Conservation (phyloP, 169 alveolate genomes). For the Plasmodium vinckei region DNA sequence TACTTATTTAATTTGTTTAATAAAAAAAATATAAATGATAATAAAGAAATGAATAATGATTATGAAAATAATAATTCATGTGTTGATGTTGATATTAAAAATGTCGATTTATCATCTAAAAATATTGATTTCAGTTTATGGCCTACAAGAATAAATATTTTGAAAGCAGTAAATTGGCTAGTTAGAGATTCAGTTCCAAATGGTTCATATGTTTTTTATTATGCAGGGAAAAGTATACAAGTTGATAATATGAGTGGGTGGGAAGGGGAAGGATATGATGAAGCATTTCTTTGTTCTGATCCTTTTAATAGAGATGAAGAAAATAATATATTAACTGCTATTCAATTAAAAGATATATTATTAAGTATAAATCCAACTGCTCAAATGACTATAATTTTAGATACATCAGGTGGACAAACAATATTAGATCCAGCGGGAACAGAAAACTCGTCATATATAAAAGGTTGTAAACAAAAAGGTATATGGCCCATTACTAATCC, state of each 20-base stretch:
- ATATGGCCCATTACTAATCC: constrained; percentile 93
- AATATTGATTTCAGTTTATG: constrained; percentile 77
- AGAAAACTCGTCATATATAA: constrained; percentile 85
- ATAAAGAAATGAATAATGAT: constrained; percentile 39
- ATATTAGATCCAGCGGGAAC: constrained; percentile 91
- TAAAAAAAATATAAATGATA: constrained; percentile 65
- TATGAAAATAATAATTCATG: constrained; percentile 72
- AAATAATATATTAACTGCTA: constrained; percentile 86
- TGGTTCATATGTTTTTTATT: constrained; percentile 89
- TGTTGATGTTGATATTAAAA: constrained; percentile 80
- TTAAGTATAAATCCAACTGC: constrained; percentile 79
- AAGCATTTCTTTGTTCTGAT: constrained; percentile 92
- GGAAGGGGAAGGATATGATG: constrained; percentile 95
- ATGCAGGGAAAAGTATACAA: constrained; percentile 93
- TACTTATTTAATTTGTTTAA: constrained; percentile 75
- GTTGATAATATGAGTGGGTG: constrained; percentile 92
- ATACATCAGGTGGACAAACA: constrained; percentile 92
- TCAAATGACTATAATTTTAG: constrained; percentile 89
- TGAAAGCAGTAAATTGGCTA: constrained; percentile 90
- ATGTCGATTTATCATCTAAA: constrained; percentile 78
- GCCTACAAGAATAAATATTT: constrained; percentile 88
- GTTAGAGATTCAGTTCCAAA: constrained; percentile 86
- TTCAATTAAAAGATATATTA: constrained; percentile 85
- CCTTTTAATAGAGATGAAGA: constrained; percentile 79
- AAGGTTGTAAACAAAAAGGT: constrained; percentile 92